Percentiles rank a stretch among this genome's conserved stretches.
Evolutionary conservation across 2,329 filamentous ascomycete species (phyloP).

Genomic region (Hirsutella thompsonii): DNA sequence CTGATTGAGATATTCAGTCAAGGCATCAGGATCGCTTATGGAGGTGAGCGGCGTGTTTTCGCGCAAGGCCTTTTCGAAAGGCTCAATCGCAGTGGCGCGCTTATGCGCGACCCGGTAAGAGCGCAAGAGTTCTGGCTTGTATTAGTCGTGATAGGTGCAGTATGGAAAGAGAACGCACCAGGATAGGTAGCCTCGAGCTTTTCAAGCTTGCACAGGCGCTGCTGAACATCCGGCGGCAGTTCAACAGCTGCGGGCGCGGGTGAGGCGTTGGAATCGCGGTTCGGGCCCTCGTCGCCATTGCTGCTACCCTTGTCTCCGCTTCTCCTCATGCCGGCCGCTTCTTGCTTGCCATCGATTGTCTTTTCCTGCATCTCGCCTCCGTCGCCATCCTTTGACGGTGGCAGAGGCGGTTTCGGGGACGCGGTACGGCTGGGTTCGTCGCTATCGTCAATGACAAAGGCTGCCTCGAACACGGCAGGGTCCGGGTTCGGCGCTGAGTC

Average conservation of each 20-base stretch:
- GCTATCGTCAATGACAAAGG: slow-evolving; percentile 78
- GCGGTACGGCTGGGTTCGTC: slow-evolving; percentile 50
- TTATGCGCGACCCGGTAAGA: slow-evolving; percentile 89
- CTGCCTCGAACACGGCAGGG: slow-evolving; percentile 75
- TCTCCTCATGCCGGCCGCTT: slow-evolving; percentile 11
- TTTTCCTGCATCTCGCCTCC: slow-evolving; percentile 7
- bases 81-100: slow-evolving; percentile 75
- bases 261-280: slow-evolving; percentile 4
- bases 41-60: slow-evolving; percentile 88
- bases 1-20: slow-evolving; percentile 85
- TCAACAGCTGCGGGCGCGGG: slow-evolving; percentile 26
- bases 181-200: slow-evolving; percentile 81
- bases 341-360: slow-evolving; percentile 11
- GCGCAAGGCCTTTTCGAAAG: slow-evolving; percentile 80
- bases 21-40: slow-evolving; percentile 69
- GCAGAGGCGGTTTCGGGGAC: slow-evolving; percentile 38
- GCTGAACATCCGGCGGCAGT: slow-evolving; percentile 59
- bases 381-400: slow-evolving; percentile 18
- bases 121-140: slow-evolving; percentile 58
- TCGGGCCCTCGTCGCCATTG: slow-evolving; percentile 3
- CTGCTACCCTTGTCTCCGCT: slow-evolving; percentile 4
- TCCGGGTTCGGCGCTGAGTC: slow-evolving; percentile 49
- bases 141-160: background rate
- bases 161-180: slow-evolving; percentile 34
- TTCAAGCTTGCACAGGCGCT: slow-evolving; percentile 73